Conservation (phyloP, 176 grass and related monocot genomes). For the Oryza officinalis region DNA sequence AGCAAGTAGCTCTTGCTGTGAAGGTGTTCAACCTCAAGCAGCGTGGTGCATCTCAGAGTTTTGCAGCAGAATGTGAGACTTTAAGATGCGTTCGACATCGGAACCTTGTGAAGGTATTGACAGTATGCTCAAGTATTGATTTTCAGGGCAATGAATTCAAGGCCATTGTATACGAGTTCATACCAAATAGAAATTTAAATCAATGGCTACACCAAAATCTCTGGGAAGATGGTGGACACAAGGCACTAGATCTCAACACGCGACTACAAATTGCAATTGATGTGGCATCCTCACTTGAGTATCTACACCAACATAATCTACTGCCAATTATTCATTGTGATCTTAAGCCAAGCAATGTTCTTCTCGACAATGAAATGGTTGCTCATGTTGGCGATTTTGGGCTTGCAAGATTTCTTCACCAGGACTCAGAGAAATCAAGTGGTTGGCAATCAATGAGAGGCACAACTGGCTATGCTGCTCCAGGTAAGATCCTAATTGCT, state of each 20-base stretch:
- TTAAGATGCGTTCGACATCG: slow-evolving; percentile 10
- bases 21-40: slow-evolving; percentile 17
- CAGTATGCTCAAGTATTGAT: slow-evolving; percentile 22
- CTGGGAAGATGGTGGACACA: background rate
- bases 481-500: background rate
- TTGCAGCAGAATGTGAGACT: slow-evolving; percentile 29
- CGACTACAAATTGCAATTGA: background rate
- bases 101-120: slow-evolving; percentile 33
- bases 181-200: slow-evolving; percentile 28
- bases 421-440: slow-evolving; percentile 5
- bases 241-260: background rate
- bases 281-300: slow-evolving; percentile 8
- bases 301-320: slow-evolving; percentile 19
- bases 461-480: slow-evolving; percentile 10
- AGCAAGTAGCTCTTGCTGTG: background rate
- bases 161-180: slow-evolving; percentile 22
- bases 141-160: background rate
- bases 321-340: slow-evolving; percentile 26
- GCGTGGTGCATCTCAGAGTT: slow-evolving; percentile 6
- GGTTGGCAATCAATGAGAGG: slow-evolving; percentile 28
- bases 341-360: slow-evolving; percentile 30
- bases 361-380: background rate
- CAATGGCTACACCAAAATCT: background rate
- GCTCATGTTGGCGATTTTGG: slow-evolving; percentile 39
- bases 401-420: slow-evolving; percentile 22